Conservation (phyloP, 2,329 filamentous ascomycete species). For the Graphilbum fragrans region DNA sequence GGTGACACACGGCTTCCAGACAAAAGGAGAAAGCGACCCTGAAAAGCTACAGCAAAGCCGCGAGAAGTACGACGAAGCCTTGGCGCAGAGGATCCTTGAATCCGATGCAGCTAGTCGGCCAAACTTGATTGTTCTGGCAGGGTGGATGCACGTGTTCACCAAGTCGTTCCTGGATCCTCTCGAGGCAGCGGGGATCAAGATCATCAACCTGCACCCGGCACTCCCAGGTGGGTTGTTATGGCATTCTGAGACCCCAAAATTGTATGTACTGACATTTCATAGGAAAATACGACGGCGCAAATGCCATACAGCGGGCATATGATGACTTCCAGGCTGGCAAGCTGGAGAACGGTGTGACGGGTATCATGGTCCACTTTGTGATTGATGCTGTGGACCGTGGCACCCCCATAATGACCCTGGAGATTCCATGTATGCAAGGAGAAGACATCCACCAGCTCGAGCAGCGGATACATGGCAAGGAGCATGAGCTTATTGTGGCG, state of each 20-base stretch:
- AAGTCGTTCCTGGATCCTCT: constrained; percentile 58
- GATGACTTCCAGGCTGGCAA: constrained; percentile 53
- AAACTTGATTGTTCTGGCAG: constrained; percentile 67
- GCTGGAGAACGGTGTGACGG: constrained; percentile 57
- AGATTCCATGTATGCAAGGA: constrained; percentile 53
- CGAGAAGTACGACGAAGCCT: constrained; percentile 59
- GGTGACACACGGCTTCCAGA: constrained; percentile 53
- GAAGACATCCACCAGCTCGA: constrained; percentile 56
- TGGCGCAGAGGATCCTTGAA: constrained; percentile 53
- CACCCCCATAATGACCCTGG: constrained; percentile 54
- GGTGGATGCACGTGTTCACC: constrained; percentile 79
- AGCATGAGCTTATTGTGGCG: constrained; percentile 70
- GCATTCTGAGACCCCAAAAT: too few relatives aligned
- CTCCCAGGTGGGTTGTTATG: constrained; percentile 39
- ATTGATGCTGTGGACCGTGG: constrained; percentile 71
- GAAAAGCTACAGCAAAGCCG: constrained; percentile 43
- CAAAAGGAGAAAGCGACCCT: constrained; percentile 48
- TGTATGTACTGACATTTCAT: too few relatives aligned
- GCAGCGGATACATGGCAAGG: constrained; percentile 59
- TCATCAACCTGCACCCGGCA: constrained; percentile 77
- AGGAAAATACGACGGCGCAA: constrained; percentile 64
- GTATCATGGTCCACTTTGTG: constrained; percentile 85
- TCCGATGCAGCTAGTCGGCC: constrained; percentile 28
- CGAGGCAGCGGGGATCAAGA: constrained; percentile 44
- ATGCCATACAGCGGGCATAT: constrained; percentile 69